Evolutionary conservation across 2,329 filamentous ascomycete species (phyloP).

Genomic region (Biscogniauxia sp.): DNA sequence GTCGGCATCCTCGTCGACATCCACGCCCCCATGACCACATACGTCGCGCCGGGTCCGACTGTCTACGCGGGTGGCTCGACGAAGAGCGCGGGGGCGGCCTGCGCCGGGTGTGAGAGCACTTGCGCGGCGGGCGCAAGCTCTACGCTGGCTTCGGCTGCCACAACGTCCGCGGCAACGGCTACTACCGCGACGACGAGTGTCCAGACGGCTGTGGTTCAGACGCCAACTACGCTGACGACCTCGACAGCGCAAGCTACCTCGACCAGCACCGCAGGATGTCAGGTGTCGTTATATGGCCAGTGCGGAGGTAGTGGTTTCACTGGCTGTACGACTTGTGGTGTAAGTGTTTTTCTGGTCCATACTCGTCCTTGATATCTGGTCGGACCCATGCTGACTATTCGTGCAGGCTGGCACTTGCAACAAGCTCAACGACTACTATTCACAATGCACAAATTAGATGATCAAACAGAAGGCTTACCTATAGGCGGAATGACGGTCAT

Average conservation of each 20-base stretch:
- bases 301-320: conserved; percentile 26
- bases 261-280: conserved; percentile 16
- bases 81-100: conserved; percentile 25
- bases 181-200: not conserved
- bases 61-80: conserved; percentile 25
- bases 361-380: not conserved
- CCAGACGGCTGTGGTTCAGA: not conserved
- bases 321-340: conserved; percentile 25
- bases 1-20: conserved; percentile 34
- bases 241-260: not conserved
- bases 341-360: conserved; percentile 13
- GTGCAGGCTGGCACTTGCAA: conserved; percentile 24
- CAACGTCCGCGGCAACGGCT: conserved; percentile 7
- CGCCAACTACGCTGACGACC: conserved; percentile 7
- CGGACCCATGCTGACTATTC: conserved; percentile 11
- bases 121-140: conserved; percentile 20
- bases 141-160: conserved; percentile 13
- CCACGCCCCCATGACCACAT: conserved; percentile 28
- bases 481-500: not conserved
- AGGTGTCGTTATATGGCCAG: conserved; percentile 22
- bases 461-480: not conserved
- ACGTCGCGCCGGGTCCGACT: conserved; percentile 31
- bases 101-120: conserved; percentile 27
- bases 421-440: conserved; percentile 27
- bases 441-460: conserved; percentile 20